phyloP scores from a whole-genome alignment of 257 asterid genomes.

The Eucommia ulmoides region DNA sequence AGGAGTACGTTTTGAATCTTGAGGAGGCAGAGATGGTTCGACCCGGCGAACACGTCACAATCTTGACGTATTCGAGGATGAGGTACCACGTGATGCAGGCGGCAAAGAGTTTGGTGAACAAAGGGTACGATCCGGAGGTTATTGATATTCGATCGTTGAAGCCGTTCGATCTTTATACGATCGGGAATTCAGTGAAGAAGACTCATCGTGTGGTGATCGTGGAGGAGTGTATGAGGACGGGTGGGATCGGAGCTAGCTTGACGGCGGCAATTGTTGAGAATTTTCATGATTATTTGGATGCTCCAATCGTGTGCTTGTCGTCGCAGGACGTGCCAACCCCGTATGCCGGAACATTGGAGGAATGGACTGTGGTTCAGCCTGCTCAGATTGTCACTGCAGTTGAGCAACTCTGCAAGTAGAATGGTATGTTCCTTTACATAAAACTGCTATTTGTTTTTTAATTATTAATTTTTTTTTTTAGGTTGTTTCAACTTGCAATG shows the following conservation, averaged over 20 bases:
- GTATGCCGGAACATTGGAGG: neutral
- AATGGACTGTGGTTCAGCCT: neutral
- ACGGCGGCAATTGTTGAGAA: neutral
- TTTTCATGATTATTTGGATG: neutral
- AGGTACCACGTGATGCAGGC: neutral
- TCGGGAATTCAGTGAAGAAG: neutral
- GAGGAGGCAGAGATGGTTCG: neutral
- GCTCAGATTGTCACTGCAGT: neutral
- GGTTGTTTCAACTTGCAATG: too few species aligned
- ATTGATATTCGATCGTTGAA: neutral
- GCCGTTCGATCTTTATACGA: neutral
- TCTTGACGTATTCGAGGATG: neutral
- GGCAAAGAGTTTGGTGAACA: neutral
- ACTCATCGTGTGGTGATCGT: neutral
- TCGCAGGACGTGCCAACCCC: neutral
- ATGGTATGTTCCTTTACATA: too few species aligned
- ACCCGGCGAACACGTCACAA: neutral
- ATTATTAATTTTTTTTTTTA: too few species aligned
- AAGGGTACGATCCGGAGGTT: neutral
- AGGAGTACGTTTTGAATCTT: neutral
- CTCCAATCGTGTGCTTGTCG: neutral
- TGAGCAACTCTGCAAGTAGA: neutral
- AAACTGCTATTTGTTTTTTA: too few species aligned
- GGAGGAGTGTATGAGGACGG: neutral
- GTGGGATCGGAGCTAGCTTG: neutral